phyloP scores from a whole-genome alignment of 805 yeast species.

The Ogataea pini region DNA sequence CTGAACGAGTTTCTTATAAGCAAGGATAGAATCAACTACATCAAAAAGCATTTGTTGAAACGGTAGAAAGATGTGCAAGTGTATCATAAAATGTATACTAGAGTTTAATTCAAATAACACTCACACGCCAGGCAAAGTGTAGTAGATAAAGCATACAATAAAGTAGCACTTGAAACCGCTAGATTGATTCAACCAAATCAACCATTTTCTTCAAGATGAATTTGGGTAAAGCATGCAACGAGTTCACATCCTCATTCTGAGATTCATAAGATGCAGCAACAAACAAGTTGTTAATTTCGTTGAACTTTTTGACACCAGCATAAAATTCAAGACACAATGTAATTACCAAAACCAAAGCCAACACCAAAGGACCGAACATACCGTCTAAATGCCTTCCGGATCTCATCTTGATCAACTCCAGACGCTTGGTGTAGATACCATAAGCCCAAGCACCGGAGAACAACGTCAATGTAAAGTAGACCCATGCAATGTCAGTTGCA shows the following conservation, averaged over 20 bases:
- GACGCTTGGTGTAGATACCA: slow-evolving; percentile 67
- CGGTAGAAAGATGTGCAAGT: background rate
- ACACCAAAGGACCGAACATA: slow-evolving; percentile 81
- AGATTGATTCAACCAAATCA: slow-evolving; percentile 26
- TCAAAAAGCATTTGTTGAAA: slow-evolving; percentile 27
- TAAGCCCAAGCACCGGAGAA: slow-evolving; percentile 92
- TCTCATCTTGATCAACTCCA: slow-evolving; percentile 73
- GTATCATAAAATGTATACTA: slow-evolving; percentile 6
- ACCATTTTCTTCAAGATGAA: slow-evolving; percentile 28
- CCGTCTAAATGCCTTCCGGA: slow-evolving; percentile 88
- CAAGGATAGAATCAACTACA: slow-evolving; percentile 29
- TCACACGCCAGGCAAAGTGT: background rate
- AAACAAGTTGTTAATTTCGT: slow-evolving; percentile 23
- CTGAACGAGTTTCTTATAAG: slow-evolving; percentile 18
- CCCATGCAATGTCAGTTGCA: slow-evolving; percentile 72
- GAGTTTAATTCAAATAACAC: background rate
- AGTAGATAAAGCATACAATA: background rate
- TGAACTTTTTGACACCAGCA: slow-evolving; percentile 53
- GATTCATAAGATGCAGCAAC: slow-evolving; percentile 10
- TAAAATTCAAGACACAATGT: slow-evolving; percentile 73
- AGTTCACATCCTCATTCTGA: slow-evolving; percentile 19
- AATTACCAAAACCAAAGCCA: slow-evolving; percentile 66
- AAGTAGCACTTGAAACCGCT: background rate
- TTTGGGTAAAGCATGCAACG: slow-evolving; percentile 31
- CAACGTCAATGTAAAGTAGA: slow-evolving; percentile 77